Evolutionary conservation across 2,329 filamentous ascomycete species (phyloP), one percentile per base, ranked within the genome.

Genomic region (Pseudogymnoascus sp.): DNA sequence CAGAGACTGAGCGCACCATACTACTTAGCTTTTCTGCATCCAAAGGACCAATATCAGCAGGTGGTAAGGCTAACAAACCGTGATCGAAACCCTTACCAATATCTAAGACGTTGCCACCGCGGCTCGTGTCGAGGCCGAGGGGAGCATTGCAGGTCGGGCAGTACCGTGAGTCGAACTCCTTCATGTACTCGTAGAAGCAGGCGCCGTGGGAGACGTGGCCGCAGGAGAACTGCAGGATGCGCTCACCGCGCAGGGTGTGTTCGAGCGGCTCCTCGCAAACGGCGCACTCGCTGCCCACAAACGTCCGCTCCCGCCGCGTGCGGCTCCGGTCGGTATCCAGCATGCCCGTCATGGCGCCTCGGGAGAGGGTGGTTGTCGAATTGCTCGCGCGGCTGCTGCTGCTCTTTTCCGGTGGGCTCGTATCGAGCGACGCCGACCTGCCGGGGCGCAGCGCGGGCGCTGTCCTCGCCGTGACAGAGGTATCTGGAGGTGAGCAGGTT

Each of bases 131-230:
- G 46, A 99, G 80, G 66, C 93, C 91, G 61, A 99, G 79, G 19
- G 95, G 92, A 67, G 93, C 90, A 79, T 96, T 89, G 77, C 95
- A 99, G 68, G 90, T 89, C 29, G 95, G 95, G 77, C 95, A 99
- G 72, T 91, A 93, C 72, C 97, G 92, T 62, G 90, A 90, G 69
- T 97, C 93, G 64, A 93, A 90, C 72, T 97, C 93, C 72, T 91
- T 90, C 70, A 99, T 96, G 74, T 96, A 97, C 76, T 99, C 95
- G 78, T 97, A 97, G 74, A 99, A 97, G 77, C 95, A 99, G 37
- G 93, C 95, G 76, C 97, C 95, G 74, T 99, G 95, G 10, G 93
- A 92, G 65, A 99, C 93, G 76, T 99, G 95, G n/a, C 88, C 85
- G 77, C 95, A 99, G 5, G 93, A 96, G 72, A 99, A 95, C 74